Base-by-base conservation (phyloP, 2,329 filamentous ascomycete genomes). In the Macrophomina phaseolina region DNA sequence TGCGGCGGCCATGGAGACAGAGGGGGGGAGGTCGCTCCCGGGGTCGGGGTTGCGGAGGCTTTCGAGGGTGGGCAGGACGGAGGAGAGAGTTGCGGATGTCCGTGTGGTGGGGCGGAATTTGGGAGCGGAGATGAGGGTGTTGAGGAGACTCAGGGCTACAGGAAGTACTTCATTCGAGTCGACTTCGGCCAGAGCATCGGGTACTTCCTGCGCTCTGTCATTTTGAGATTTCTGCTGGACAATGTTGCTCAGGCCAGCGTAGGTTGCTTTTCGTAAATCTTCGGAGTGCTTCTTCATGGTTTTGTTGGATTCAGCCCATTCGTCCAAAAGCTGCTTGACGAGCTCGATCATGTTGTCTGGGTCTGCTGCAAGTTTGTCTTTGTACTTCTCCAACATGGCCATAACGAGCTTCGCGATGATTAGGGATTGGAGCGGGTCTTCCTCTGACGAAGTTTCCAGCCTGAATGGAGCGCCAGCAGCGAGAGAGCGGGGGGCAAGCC, bases 311-410 rank as follows among this genome's bases (percentile, higher is more conserved):
- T 81, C 81, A 5, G 75, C 70, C 49, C 73, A 77, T 38, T 75
- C 74, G 4, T 78, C 76, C 1, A 93, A 75, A 0, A 93, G 82
- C 65, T 90, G 85, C 61, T 82, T 81, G 58, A 90, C 84, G 1
- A 93, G 82, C 53, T 88, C 85, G 1, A 93, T 78, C 6, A 91
- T 82, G 70, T 91, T 87, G 51, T 84, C 84, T 2, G 90, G 89
- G 66, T 88, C 85, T 38, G 83, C 84, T 36, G 90, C 85, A 12
- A 93, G 82, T 68, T 86, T 88, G 28, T 89, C 85, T 0, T 88
- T 85, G 53, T 89, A 84, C 53, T 81, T 83, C 30, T 86, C 85
- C 76, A 92, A 87, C 77, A 93, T 83, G 40, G 84, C 85, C 71
- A 91, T 88, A 7, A 92, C 81, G 0, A 91, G 77, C 58, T 87